Base-by-base conservation (phyloP, 768 basidiomycete genomes). In the Tricholomella constricta region DNA sequence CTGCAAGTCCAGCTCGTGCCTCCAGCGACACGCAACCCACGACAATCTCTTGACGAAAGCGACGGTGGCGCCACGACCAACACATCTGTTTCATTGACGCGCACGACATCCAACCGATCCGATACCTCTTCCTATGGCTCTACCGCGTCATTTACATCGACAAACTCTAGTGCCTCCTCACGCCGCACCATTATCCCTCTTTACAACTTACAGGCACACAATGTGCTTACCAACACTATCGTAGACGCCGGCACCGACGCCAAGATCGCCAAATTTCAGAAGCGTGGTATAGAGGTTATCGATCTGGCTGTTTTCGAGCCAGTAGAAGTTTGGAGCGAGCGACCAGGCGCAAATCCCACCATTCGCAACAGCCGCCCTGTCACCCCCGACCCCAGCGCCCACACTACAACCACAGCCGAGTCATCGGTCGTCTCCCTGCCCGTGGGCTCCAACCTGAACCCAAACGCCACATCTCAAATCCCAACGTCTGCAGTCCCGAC, bases 161-260 rank as follows among this genome's bases (percentile, higher is more conserved):
- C 72, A 17, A 57, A 67, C 9, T 72, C 73, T 12, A 69, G 76
- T 1, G 67, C 78, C 4, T 78, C 81, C 10, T 74, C 75, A 25
- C 77, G 88, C n/a, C 79, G 89, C 53, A 84, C 81, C 66, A 93
- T 94, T 63, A 85, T 93, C 51, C 91, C 92, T 0, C 73, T 94
- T 2, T 92, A 94, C 70, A 94, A 93, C 63, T 79, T 95, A 19
- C 86, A 89, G 54, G 91, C 91, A 0, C 92, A 95, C 67, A 88
- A 91, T 56, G 88, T 94, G 45, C 78, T 93, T 78, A 85, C 90
- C 11, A 94, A 93, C 61, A 82, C 84, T 31, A 86, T 94, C 50
- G 81, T 91, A 25, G 92, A 94, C 63, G 92, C 92, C 0, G 92
- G 92, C 35, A 94, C 91, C 0, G 91, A 93, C 52, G 87, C 88